Base-by-base conservation (phyloP, 208 protist species). In the Paratrypanosoma confusum region DNA sequence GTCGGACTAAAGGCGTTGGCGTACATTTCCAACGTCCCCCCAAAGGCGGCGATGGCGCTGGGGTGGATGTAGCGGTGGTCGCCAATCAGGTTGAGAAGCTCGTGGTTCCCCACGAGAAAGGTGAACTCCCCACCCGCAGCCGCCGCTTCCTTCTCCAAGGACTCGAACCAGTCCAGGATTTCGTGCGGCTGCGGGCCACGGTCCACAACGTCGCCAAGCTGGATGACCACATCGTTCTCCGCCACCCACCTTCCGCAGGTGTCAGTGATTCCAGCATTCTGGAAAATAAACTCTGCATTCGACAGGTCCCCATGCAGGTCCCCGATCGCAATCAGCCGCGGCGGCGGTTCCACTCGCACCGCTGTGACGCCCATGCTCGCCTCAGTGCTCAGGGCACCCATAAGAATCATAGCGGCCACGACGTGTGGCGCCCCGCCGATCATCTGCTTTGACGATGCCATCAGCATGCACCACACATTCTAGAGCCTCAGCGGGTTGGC, bases 171-270 rank as follows among this genome's bases (percentile, higher is more conserved):
- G 35, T 72, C 47, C 22, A 75, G 49, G 17, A 81, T 71, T 24
- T 68, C 31, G 17, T 54, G 38, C 1, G 40, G 21, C 37, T 81
- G 55, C 1, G 40, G 57, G 21, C 73, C 73, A 18, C 68, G 42
- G 53, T 76, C 74, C 2, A 69, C 58, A 16, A 85, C 51, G 52
- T 90, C 65, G 46, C 81, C 77, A 23, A 77, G 49, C 57, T 84
- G 81, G 21, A 90, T 63, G 0, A 87, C 64, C 3, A 52, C 50
- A 21, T 50, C 45, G 33, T 45, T 49, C n/a, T 62, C 77, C 16
- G 55, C 53, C 11, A 57, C 49, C 76, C 77, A 86, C 7, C 38
- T 22, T 8, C 47, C 50, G 1, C 23, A 10, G 1, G 35, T 29
- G 26, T 71, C 68, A 3, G 75, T 59, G 13, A 80, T 59, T 3